Evolutionary conservation across 2,329 filamentous ascomycete species (phyloP).

Genomic region (Neonectria neomacrospora): DNA sequence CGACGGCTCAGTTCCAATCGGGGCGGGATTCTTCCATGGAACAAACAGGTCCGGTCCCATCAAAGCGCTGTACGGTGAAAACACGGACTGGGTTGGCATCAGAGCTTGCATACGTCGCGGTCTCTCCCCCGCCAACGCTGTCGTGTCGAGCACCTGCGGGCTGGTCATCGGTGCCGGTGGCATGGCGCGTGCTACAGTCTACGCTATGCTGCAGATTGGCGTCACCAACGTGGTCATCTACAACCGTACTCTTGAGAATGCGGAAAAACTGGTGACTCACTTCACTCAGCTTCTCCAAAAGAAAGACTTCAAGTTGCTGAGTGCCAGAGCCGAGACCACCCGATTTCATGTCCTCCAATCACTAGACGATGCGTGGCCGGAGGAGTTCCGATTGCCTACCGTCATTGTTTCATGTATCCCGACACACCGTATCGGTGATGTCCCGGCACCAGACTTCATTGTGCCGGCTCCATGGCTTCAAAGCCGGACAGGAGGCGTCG

Average conservation of each 20-base stretch:
- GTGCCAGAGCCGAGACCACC: conserved; percentile 56
- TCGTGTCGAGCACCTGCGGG: conserved; percentile 65
- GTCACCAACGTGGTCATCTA: conserved; percentile 80
- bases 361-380: conserved; percentile 72
- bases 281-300: conserved; percentile 69
- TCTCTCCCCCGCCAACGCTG: conserved; percentile 76
- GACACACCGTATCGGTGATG: conserved; percentile 72
- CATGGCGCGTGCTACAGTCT: conserved; percentile 82
- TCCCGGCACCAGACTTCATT: conserved; percentile 74
- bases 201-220: conserved; percentile 81
- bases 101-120: conserved; percentile 77
- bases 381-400: conserved; percentile 71
- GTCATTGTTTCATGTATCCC: conserved; percentile 83
- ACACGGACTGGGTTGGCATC: conserved; percentile 86
- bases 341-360: conserved; percentile 68
- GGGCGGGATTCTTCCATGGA: conserved; percentile 63
- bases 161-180: conserved; percentile 75
- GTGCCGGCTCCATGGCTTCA: conserved; percentile 76
- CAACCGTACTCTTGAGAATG: conserved; percentile 76
- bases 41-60: conserved; percentile 72
- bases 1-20: conserved; percentile 67
- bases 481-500: conserved; percentile 79
- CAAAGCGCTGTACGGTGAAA: conserved; percentile 78
- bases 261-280: conserved; percentile 73
- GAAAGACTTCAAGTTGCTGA: conserved; percentile 56